Base-by-base conservation (phyloP, 257 asterid species). In the Echites panduratus region DNA sequence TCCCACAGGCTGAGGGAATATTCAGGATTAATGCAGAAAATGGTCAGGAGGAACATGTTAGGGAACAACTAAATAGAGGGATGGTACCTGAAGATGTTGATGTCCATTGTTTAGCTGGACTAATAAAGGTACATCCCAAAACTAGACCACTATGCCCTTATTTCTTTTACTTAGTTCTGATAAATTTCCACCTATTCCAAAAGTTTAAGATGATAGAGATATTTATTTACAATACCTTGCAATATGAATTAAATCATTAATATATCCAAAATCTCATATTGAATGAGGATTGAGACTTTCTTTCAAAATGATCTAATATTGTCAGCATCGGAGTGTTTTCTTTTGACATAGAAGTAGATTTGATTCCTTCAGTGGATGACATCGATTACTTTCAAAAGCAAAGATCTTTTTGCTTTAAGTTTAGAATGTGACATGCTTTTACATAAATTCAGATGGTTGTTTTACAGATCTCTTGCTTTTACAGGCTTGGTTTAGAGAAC, bases 401-500 rank as follows among this genome's bases (percentile, higher is more conserved):
- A 16, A 26, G 5, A 0, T 61, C 16, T 59, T 61, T 61, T 43
- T 61, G 22, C 66, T 29, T 2, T 13, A 61, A 16, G 17, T 61
- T 16, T 24, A 24, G n/a, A 7, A 11, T 54, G 9, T 52, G 7
- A 9, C 59, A 20, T 10, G 14, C n/a, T 1, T 56, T 9, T 58
- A 58, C 20, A 11, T 58, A 26, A 1, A 58, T 24, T 58, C 40
- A 11, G 20, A 58, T 58, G 7, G 47, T 35, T 63, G 4, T 2
- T 5, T 29, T 13, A 26, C 11, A 43, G 40, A 10, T 58, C 44
- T 56, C 17, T 47, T 64, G 70, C 29, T 41, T 72, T 3, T 62
- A 71, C 49, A 83, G 87, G 87, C 98, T 53, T 93, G 97, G 98
- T 93, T 90, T 80, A 89, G 98, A 85, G 98, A 93, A 80, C 81